phyloP scores from a whole-genome alignment of 768 basidiomycete genomes.

The Rubroboletus satanas region DNA sequence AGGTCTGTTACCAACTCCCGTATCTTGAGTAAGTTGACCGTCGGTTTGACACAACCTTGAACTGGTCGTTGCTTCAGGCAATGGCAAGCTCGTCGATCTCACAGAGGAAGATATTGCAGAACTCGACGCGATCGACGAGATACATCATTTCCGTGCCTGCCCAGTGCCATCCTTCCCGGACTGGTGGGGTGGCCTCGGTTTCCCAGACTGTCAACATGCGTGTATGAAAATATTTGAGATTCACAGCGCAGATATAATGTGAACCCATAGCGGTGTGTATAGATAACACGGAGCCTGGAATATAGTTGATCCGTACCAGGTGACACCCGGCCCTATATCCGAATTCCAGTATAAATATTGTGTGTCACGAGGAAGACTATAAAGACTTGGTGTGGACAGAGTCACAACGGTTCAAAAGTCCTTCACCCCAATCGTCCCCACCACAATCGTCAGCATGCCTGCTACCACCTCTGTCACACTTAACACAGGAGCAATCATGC shows the following conservation, averaged over 20 bases:
- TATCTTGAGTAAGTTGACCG: slow-evolving; percentile 42
- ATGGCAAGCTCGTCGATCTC: slow-evolving; percentile 56
- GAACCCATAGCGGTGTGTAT: not conserved
- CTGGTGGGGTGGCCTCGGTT: slow-evolving; percentile 59
- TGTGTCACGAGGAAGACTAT: not conserved
- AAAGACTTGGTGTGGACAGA: not conserved
- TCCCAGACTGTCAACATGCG: slow-evolving; percentile 44
- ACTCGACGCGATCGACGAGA: slow-evolving; percentile 55
- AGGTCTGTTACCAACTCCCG: slow-evolving; percentile 71
- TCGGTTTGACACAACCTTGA: not conserved
- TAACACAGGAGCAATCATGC: slow-evolving; percentile 77
- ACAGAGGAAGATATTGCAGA: slow-evolving; percentile 54
- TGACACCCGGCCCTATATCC: not conserved
- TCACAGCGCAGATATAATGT: not conserved
- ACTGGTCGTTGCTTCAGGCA: slow-evolving; percentile 32
- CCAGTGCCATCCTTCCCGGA: slow-evolving; percentile 47
- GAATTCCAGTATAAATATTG: slow-evolving; percentile 6
- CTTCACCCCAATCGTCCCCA: not conserved
- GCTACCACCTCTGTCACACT: slow-evolving; percentile 50
- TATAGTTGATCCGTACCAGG: not conserved
- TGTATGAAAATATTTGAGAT: not conserved
- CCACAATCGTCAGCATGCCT: slow-evolving; percentile 39
- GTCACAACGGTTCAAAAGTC: too few species aligned
- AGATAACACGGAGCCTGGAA: not conserved
- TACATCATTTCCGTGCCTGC: slow-evolving; percentile 55